Percentiles rank a stretch among this genome's conserved stretches.
Evolutionary conservation across 2,329 filamentous ascomycete species (phyloP).

Genomic region (Aspergillus ochraceoroseus): DNA sequence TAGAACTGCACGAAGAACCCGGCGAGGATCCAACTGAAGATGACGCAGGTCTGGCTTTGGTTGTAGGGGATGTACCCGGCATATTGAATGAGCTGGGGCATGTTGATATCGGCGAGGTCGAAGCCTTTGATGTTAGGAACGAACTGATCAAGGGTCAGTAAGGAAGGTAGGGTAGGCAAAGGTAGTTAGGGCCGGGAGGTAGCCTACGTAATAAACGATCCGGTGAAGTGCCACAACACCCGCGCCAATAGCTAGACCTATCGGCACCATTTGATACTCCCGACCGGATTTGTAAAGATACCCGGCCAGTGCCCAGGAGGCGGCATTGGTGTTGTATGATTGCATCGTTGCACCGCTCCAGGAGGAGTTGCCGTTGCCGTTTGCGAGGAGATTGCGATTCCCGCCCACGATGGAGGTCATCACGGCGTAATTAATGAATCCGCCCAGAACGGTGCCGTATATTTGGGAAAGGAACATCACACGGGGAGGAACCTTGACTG

Average conservation of each 20-base stretch:
- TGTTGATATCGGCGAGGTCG: too few relatives aligned
- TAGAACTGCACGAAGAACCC: conserved; percentile 10
- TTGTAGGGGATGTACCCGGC: conserved; percentile 6
- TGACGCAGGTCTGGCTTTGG: conserved; percentile 7
- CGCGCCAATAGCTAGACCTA: conserved; percentile 49
- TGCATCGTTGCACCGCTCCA: conserved; percentile 54
- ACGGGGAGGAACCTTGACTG: conserved; percentile 54
- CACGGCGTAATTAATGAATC: conserved; percentile 52
- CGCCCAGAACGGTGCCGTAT: conserved; percentile 53
- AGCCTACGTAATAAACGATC: too few relatives aligned
- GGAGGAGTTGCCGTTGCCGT: conserved; percentile 46
- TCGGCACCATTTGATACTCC: conserved; percentile 47
- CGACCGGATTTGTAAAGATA: conserved; percentile 50
- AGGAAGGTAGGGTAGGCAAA: too few relatives aligned
- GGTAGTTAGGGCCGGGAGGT: too few relatives aligned
- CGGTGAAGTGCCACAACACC: conserved; percentile 46
- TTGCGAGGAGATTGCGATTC: conserved; percentile 47
- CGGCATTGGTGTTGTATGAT: conserved; percentile 35
- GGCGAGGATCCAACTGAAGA: conserved; percentile 1
- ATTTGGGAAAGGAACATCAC: conserved; percentile 55
- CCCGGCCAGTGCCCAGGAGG: conserved; percentile 47
- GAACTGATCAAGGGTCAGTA: too few relatives aligned
- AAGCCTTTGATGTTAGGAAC: too few relatives aligned
- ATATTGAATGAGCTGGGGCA: conserved; percentile 6
- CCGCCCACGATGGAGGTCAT: conserved; percentile 52